phyloP scores from a whole-genome alignment of 2,329 filamentous ascomycete genomes.

The Graphiopsis chlorocephala region DNA sequence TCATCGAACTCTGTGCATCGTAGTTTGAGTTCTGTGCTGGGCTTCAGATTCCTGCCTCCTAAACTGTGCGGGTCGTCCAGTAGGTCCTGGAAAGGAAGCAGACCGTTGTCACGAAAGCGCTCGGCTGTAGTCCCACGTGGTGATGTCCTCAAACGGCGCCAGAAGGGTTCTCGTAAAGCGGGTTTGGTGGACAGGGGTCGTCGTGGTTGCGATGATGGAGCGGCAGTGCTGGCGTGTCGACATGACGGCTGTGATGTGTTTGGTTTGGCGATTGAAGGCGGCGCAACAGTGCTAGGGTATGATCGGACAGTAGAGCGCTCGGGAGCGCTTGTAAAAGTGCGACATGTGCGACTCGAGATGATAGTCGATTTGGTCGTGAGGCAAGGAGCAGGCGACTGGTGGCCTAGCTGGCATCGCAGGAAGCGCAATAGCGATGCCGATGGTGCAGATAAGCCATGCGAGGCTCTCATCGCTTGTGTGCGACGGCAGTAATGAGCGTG shows the following conservation, averaged over 20 bases:
- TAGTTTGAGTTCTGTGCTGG: slow-evolving; percentile 78
- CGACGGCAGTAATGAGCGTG: not conserved
- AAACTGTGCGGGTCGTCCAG: slow-evolving; percentile 61
- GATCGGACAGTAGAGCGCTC: not conserved
- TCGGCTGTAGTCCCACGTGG: slow-evolving; percentile 25
- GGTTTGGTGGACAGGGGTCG: slow-evolving; percentile 24
- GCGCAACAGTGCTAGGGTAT: not conserved
- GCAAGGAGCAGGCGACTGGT: not conserved
- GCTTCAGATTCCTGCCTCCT: slow-evolving; percentile 68
- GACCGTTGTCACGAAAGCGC: slow-evolving; percentile 52
- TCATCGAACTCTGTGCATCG: slow-evolving; percentile 95
- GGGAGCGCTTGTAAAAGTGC: slow-evolving; percentile 1
- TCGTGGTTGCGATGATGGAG: not conserved
- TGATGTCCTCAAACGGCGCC: slow-evolving; percentile 1
- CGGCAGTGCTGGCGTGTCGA: not conserved
- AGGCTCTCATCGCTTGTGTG: slow-evolving; percentile 15
- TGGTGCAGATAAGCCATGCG: slow-evolving; percentile 39
- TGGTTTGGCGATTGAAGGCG: not conserved
- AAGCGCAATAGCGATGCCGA: slow-evolving; percentile 65
- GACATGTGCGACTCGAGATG: not conserved
- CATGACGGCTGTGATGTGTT: not conserved
- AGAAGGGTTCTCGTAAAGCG: slow-evolving; percentile 21
- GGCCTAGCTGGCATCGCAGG: slow-evolving; percentile 64
- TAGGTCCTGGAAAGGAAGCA: slow-evolving; percentile 52
- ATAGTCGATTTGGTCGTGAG: not conserved